Evolutionary conservation across 306 rosid genomes (phyloP).

Genomic region (Casuarina cunninghamiana): DNA sequence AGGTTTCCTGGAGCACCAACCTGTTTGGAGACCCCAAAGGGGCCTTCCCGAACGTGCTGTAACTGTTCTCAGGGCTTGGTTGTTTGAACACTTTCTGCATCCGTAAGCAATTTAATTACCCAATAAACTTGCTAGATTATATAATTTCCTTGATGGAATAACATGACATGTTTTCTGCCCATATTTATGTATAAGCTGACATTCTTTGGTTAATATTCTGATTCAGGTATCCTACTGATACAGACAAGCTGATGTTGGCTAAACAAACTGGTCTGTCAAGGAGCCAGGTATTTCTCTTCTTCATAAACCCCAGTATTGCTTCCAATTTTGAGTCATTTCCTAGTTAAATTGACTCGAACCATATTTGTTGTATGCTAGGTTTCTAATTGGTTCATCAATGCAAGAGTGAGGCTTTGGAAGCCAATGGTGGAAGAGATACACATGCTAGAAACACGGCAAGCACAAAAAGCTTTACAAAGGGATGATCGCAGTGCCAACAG

Average conservation of each 20-base stretch:
- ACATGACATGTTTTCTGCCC: neutral
- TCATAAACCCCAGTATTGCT: neutral
- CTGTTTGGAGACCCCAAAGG: conserved; percentile 90
- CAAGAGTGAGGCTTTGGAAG: conserved; percentile 95
- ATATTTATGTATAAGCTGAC: neutral
- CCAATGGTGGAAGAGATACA: conserved; percentile 98
- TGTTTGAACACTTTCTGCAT: conserved; percentile 85
- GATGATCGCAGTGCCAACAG: conserved; percentile 36
- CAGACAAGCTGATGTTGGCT: conserved; percentile 82
- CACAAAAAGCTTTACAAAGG: conserved; percentile 47
- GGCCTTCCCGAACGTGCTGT: conserved; percentile 94
- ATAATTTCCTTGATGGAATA: neutral
- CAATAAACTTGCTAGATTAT: neutral
- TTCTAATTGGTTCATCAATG: conserved; percentile 94
- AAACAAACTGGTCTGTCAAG: conserved; percentile 92
- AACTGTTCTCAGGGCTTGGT: conserved; percentile 76
- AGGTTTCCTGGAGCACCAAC: conserved; percentile 65
- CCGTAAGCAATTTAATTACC: conserved; percentile 58
- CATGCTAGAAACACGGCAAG: conserved; percentile 69
- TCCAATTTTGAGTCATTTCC: neutral
- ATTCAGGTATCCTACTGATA: conserved; percentile 83
- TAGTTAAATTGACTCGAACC: conserved; percentile 12
- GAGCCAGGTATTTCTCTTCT: conserved; percentile 60
- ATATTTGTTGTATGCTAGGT: conserved; percentile 40
- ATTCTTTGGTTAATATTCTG: conserved; percentile 2